phyloP scores from a whole-genome alignment of 768 basidiomycete species.

The Termitomyces sp. region DNA sequence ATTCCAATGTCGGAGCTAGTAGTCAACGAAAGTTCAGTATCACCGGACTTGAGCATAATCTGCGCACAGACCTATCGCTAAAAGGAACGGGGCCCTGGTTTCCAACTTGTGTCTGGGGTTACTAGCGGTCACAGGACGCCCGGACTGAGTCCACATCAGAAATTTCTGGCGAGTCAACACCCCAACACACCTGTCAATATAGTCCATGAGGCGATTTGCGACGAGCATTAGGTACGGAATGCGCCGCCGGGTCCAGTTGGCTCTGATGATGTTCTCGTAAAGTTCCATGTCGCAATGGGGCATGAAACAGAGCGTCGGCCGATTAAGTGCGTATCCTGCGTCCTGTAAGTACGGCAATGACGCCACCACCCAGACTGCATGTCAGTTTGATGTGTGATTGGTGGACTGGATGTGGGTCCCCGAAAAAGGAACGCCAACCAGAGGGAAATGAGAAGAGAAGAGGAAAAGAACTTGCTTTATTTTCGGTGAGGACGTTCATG shows the following conservation, averaged over 20 bases:
- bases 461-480: constrained; percentile 45
- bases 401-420: not conserved
- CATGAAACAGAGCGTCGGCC: constrained; percentile 71
- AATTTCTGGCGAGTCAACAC: not conserved
- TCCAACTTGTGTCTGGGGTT: constrained; percentile 51
- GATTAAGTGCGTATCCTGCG: constrained; percentile 30
- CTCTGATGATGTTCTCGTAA: constrained; percentile 62
- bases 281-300: constrained; percentile 75
- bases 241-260: constrained; percentile 53
- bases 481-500: constrained; percentile 37
- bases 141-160: too few species aligned
- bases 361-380: not conserved
- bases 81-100: constrained; percentile 50
- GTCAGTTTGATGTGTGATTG: not conserved
- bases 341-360: constrained; percentile 27
- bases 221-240: constrained; percentile 54
- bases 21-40: constrained; percentile 6
- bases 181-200: constrained; percentile 57
- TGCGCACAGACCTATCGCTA: constrained; percentile 47
- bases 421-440: not conserved
- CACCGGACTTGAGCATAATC: not conserved
- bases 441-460: not conserved
- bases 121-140: constrained; percentile 37
- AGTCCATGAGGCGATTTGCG: constrained; percentile 66
- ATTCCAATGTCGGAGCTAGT: constrained; percentile 54